Evolutionary conservation across 169 alveolate species (phyloP).

Genomic region (Plasmodium yoelii): DNA sequence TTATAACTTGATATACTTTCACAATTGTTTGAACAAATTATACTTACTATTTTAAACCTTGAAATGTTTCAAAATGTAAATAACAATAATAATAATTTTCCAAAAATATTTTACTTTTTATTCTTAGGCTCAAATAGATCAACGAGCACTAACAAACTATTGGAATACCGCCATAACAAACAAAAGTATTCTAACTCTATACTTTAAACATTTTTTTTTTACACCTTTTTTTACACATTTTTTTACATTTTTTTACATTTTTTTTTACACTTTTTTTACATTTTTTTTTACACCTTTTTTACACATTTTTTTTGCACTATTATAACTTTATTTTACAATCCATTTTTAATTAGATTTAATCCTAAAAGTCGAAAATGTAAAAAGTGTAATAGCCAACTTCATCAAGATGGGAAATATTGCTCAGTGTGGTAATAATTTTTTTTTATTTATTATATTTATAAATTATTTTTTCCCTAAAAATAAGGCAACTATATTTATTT

Average conservation of each 20-base stretch:
- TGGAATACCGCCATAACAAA: constrained; percentile 78
- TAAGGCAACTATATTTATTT: not conserved
- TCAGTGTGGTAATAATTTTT: constrained; percentile 78
- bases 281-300: not conserved
- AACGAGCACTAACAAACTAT: constrained; percentile 81
- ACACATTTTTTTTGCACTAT: not conserved
- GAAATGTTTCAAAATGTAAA: not conserved
- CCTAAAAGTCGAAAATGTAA: constrained; percentile 84
- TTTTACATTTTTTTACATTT: too few species aligned
- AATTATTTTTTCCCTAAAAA: not conserved
- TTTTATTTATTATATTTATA: not conserved
- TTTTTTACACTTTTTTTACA: constrained; percentile 6
- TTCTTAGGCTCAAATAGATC: constrained; percentile 81
- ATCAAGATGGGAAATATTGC: constrained; percentile 85
- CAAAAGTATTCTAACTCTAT: constrained; percentile 77
- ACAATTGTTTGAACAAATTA: too few species aligned
- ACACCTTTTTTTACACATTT: not conserved
- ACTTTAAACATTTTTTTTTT: not conserved
- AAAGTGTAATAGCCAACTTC: constrained; percentile 83
- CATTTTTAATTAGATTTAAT: constrained; percentile 64
- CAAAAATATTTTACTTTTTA: not conserved
- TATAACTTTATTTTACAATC: not conserved
- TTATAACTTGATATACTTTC: too few species aligned
- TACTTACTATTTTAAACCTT: not conserved
- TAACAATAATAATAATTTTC: not conserved